A percentile compares a stretch with the other conserved stretches of the same genome.
phyloP scores from a whole-genome alignment of 495 filamentous ascomycete genomes.

The Staphylotrichum tortipilum region DNA sequence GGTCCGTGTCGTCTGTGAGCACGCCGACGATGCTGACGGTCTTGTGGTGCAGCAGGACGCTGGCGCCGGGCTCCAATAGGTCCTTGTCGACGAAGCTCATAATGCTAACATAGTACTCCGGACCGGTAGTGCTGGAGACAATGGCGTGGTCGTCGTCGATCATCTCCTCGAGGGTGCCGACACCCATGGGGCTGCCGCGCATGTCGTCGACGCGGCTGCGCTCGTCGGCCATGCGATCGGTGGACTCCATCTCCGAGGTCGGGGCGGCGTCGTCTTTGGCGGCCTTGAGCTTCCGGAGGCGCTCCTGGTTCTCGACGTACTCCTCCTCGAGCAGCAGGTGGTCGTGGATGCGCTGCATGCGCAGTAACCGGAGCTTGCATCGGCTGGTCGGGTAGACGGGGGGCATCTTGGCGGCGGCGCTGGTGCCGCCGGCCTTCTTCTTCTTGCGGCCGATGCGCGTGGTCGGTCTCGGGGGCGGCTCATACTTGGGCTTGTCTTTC shows the following conservation, averaged over 20 bases:
- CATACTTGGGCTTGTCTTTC: constrained; percentile 99
- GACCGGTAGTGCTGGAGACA: constrained; percentile 92
- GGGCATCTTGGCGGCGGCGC: constrained; percentile 88
- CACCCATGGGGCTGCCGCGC: constrained; percentile 97
- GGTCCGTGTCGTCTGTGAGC: constrained; percentile 92
- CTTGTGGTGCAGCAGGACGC: constrained; percentile 94
- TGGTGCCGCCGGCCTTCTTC: constrained; percentile 84
- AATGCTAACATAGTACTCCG: constrained; percentile 99
- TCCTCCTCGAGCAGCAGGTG: constrained; percentile 95
- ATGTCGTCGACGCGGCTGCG: constrained; percentile 95
- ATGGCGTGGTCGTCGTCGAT: constrained; percentile 99
- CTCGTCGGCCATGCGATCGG: constrained; percentile 83
- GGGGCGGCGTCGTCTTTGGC: constrained; percentile 57
- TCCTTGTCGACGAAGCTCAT: constrained; percentile 99
- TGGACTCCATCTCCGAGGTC: constrained; percentile 51
- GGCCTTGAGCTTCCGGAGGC: constrained; percentile 81
- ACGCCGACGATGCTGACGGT: constrained; percentile 96
- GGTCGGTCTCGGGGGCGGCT: constrained; percentile 91
- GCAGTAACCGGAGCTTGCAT: constrained; percentile 92
- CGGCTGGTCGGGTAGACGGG: constrained; percentile 88
- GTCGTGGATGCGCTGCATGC: constrained; percentile 98
- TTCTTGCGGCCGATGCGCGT: constrained; percentile 98
- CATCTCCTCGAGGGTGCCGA: constrained; percentile 95
- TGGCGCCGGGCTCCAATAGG: constrained; percentile 90
- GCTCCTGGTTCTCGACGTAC: constrained; percentile 98